Conservation (phyloP, 495 filamentous ascomycete genomes). For the Xylaria scruposa region DNA sequence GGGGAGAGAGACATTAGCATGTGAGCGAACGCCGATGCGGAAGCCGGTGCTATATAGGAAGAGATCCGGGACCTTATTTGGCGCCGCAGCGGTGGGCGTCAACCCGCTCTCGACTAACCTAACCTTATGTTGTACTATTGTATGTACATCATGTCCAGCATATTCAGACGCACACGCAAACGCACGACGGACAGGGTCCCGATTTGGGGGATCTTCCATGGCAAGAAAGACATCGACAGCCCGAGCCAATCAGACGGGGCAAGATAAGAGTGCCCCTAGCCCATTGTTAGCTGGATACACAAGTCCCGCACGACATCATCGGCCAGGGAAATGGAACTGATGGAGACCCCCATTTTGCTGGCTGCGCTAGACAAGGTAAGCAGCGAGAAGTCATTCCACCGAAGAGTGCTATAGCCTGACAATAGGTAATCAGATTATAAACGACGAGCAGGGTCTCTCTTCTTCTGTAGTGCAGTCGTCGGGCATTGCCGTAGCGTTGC, state of each 20-base stretch:
- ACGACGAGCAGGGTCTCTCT: slow-evolving; percentile 2
- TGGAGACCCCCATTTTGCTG: slow-evolving; percentile 17
- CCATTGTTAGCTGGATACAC: slow-evolving; percentile 16
- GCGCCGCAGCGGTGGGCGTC: slow-evolving; percentile 10
- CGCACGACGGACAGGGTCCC: slow-evolving; percentile 22
- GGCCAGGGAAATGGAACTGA: slow-evolving; percentile 7
- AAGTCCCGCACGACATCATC: slow-evolving; percentile 23
- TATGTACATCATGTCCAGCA: neutral
- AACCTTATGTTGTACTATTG: slow-evolving; percentile 1
- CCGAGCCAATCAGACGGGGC: slow-evolving; percentile 17
- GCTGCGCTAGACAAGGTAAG: slow-evolving; percentile 15
- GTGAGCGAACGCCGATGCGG: slow-evolving; percentile 17
- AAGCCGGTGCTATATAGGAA: slow-evolving; percentile 20
- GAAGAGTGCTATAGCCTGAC: neutral
- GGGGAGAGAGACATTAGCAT: slow-evolving; percentile 12
- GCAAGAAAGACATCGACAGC: slow-evolving; percentile 15
- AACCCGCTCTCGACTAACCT: slow-evolving; percentile 7
- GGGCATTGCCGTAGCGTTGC: slow-evolving; percentile 21
- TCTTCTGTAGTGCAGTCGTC: neutral
- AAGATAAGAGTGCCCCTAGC: slow-evolving; percentile 6
- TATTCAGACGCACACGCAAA: neutral
- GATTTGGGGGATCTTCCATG: slow-evolving; percentile 23
- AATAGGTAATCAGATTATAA: slow-evolving; percentile 21
- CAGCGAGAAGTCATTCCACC: slow-evolving; percentile 14
- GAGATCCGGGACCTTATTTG: neutral